phyloP scores from a whole-genome alignment of 139 green algal genomes.

The Chlorella sorokiniana region DNA sequence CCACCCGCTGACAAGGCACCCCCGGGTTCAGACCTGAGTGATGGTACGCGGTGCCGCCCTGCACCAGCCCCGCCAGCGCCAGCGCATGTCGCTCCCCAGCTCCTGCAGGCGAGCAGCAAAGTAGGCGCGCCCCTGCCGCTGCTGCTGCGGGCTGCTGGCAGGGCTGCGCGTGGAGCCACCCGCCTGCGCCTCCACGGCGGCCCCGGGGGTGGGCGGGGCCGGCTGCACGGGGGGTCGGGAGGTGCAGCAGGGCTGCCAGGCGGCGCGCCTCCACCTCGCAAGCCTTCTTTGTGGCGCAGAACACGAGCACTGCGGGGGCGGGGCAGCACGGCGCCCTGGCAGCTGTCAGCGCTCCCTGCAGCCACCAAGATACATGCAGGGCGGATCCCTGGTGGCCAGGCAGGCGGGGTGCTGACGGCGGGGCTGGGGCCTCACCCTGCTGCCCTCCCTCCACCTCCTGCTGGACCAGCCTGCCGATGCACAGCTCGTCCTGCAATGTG shows the following conservation, averaged over 20 bases:
- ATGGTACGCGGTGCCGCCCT: neutral
- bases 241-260: neutral
- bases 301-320: constrained; percentile 7
- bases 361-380: too few species aligned
- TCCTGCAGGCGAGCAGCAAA: neutral
- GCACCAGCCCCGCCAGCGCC: neutral
- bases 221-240: too few species aligned
- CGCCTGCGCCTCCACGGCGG: too few species aligned
- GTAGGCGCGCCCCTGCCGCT: neutral
- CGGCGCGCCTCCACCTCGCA: neutral
- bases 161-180: too few species aligned
- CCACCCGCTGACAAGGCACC: neutral
- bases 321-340: too few species aligned
- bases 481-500: neutral
- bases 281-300: constrained; percentile 4
- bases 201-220: too few species aligned
- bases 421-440: constrained; percentile 1
- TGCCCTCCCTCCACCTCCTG: neutral
- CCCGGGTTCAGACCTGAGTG: neutral
- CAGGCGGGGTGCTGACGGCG: too few species aligned
- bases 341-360: too few species aligned
- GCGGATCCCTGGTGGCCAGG: neutral
- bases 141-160: neutral
- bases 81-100: neutral
- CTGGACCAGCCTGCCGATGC: neutral